These are phyloP conservation scores for Pseudogymnoascus sp. DNA, from an alignment of 2,329 filamentous ascomycete species.

Conservation along the genomic window DNA sequence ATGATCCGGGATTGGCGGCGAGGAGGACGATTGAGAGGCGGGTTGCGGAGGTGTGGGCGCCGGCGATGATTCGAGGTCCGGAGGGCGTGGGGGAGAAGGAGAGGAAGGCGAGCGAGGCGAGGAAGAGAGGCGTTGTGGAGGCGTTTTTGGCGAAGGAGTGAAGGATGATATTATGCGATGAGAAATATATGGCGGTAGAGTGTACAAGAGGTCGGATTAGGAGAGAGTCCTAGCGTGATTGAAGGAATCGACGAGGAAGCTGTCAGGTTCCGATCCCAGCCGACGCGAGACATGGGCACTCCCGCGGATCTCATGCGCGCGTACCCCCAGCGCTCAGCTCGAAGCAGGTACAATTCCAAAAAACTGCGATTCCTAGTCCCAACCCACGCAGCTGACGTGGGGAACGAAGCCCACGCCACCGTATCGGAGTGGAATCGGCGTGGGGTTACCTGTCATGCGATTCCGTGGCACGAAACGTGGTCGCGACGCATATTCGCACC, in stretches of 20 bases:
- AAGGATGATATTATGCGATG: background rate
- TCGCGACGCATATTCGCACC: background rate
- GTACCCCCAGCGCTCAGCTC: background rate
- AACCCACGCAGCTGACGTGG: background rate
- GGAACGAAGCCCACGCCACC: background rate
- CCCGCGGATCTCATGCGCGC: background rate
- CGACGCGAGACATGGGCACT: background rate
- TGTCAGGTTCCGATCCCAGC: background rate
- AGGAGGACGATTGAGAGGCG: conserved; percentile 50
- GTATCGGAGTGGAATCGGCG: background rate
- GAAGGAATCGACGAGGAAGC: background rate
- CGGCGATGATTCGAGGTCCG: conserved; percentile 48
- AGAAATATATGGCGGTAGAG: background rate
- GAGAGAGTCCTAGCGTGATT: background rate
- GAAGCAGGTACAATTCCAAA: background rate
- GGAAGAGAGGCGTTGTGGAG: conserved; percentile 58
- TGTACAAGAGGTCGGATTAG: background rate
- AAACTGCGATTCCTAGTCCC: background rate
- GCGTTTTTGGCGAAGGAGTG: conserved; percentile 46
- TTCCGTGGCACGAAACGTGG: background rate
- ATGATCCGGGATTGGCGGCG: conserved; percentile 42
- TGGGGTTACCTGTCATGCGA: background rate
- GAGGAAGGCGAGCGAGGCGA: conserved; percentile 50
- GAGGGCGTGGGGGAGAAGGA: conserved; percentile 36
- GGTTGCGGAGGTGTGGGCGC: conserved; percentile 57